Conservation (phyloP, 495 filamentous ascomycete genomes). For the Penicillium cosmopolitanum region DNA sequence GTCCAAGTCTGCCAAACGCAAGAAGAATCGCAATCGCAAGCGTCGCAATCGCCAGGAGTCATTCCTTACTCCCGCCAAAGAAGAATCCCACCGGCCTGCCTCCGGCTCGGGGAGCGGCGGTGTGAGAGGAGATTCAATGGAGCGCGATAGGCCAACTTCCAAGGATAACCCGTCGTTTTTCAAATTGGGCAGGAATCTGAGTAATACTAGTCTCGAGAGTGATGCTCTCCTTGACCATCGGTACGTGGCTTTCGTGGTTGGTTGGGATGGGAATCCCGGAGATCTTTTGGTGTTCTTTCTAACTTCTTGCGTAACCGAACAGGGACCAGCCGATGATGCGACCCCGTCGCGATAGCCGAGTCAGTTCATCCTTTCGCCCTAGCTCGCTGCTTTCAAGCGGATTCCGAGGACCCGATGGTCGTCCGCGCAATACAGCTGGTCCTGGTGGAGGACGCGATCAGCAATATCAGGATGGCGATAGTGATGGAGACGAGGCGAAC, state of each 20-base stretch:
- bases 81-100: constrained; percentile 31
- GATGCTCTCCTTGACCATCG: constrained; percentile 80
- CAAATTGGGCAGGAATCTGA: constrained; percentile 61
- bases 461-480: constrained; percentile 49
- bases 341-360: constrained; percentile 64
- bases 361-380: constrained; percentile 52
- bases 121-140: constrained; percentile 31
- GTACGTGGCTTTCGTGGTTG: constrained; percentile 43
- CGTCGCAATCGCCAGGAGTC: constrained; percentile 47
- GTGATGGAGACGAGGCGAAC: constrained; percentile 45
- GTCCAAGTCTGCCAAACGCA: constrained; percentile 40
- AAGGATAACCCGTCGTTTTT: constrained; percentile 58
- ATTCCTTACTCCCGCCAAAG: constrained; percentile 33
- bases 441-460: constrained; percentile 29
- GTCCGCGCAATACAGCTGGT: constrained; percentile 36
- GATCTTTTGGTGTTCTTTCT: constrained; percentile 1
- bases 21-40: constrained; percentile 47
- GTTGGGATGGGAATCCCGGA: neutral
- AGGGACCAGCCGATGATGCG: constrained; percentile 74
- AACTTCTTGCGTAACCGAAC: constrained; percentile 11
- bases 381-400: constrained; percentile 34
- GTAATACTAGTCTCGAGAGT: constrained; percentile 81
- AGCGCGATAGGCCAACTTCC: constrained; percentile 32
- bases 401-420: constrained; percentile 27
- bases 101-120: constrained; percentile 27